These are phyloP conservation scores for Aspergillus clavatus DNA, from an alignment of 2,329 filamentous ascomycete species.

Conservation along the genomic window DNA sequence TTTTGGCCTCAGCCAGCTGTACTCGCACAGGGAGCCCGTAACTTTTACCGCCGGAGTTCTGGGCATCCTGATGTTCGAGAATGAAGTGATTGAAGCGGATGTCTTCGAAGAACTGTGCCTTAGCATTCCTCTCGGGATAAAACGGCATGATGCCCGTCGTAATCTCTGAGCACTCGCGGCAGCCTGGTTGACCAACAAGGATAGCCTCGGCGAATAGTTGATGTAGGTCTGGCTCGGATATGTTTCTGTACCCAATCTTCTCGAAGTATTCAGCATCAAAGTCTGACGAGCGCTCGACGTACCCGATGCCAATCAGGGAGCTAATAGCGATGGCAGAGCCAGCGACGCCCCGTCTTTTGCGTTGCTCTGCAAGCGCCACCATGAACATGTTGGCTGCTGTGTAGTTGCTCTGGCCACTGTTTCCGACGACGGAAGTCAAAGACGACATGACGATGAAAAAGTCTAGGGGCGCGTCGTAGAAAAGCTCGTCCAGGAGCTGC, in stretches of 20 bases:
- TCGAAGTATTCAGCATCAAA: slow-evolving; percentile 4
- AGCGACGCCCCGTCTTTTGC: slow-evolving; percentile 17
- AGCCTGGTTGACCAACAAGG: slow-evolving; percentile 35
- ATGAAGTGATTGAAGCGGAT: too few relatives aligned
- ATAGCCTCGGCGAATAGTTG: slow-evolving; percentile 44
- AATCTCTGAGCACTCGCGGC: slow-evolving; percentile 10
- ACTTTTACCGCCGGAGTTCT: too few relatives aligned
- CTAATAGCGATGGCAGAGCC: slow-evolving; percentile 20
- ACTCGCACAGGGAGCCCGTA: too few relatives aligned
- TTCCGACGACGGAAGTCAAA: slow-evolving; percentile 31
- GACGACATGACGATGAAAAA: slow-evolving; percentile 42
- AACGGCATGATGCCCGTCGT: slow-evolving; percentile 12
- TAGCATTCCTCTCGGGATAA: neutral
- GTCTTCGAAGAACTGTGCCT: too few relatives aligned
- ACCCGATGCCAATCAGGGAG: slow-evolving; percentile 21
- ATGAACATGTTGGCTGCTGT: slow-evolving; percentile 39
- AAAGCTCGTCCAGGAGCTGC: slow-evolving; percentile 13
- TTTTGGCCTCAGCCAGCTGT: too few relatives aligned
- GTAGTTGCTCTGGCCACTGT: slow-evolving; percentile 38
- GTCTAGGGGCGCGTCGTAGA: slow-evolving; percentile 20
- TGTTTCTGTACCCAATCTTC: neutral
- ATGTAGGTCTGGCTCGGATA: slow-evolving; percentile 21
- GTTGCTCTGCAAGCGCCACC: slow-evolving; percentile 19
- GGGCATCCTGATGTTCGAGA: too few relatives aligned
- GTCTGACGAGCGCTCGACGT: slow-evolving; percentile 2